Evolutionary conservation across 768 basidiomycete genomes (phyloP), one percentile per base, ranked within the genome.

Genomic region (Tylopilus sp.): DNA sequence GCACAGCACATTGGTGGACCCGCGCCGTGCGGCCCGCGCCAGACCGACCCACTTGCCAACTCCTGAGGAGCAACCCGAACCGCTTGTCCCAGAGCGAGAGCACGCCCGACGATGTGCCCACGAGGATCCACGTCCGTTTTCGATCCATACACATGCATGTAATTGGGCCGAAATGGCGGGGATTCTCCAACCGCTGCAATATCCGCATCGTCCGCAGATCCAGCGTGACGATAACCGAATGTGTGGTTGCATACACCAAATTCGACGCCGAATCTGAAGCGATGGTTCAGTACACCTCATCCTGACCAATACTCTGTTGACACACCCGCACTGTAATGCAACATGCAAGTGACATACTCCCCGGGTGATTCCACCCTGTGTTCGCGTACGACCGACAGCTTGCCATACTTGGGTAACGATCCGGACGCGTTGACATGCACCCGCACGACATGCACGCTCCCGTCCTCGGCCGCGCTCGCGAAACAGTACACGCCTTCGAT

Each of bases 31-130:
- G 70, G 2, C 81, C 81, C 2, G 73, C 72, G 11, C 77, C 73
- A 4, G 79, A 75, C 6, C 75, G 74, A 10, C 83, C 83, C 7
- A 83, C 83, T 61, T 83, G 82, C 95, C 95, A 98, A 53, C 85
- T 90, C 66, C 88, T 89, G 56, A 98, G 75, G 4, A 88, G 73
- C 18, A 98, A 73, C 1, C 95, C 94, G 58, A 98, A 99, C 10
- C 95, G 86, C 39, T 92, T 82, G 71, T 99, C 97, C 94, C 95
- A 99, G 3, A 99, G 76, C 0, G 89, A 84, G 12, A 98, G 71
- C 13, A 87, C 81, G 6, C 95, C 97, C 2, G 80, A 81, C 3
- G 87, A 82, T 1, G 95, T 97, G 3, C 91, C 95, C 17, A 89
- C 84, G 12, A 97, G 75, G 22, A 95, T 76, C 95, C 95, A 98